These are phyloP conservation scores for Vicia sativa DNA, from an alignment of 306 rosid genomes.

Conservation along the genomic window DNA sequence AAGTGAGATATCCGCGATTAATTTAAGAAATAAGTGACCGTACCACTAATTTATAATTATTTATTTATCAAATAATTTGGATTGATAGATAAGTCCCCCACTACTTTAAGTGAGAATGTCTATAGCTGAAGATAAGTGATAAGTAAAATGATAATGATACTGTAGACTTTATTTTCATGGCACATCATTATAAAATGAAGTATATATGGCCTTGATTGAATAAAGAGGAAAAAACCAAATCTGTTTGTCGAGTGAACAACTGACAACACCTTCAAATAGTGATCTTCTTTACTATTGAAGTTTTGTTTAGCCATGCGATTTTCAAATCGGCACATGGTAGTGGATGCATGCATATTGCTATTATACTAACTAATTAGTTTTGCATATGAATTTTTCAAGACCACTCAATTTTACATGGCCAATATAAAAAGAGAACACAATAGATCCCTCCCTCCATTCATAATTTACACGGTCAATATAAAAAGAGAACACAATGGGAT, in stretches of 20 bases:
- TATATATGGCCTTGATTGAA: background rate
- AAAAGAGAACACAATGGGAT: background rate
- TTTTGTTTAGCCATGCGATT: background rate
- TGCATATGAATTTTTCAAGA: background rate
- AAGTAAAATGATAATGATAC: background rate
- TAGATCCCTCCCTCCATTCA: background rate
- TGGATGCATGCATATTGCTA: background rate
- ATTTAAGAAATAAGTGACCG: background rate
- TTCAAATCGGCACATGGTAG: background rate
- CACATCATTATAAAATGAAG: background rate
- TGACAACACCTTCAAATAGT: conserved; percentile 1
- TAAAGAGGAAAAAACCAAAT: background rate
- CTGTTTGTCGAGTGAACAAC: background rate
- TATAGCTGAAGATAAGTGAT: conserved; percentile 5
- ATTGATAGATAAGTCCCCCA: background rate
- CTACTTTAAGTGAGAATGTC: background rate
- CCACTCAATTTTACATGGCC: background rate
- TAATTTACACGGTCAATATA: background rate
- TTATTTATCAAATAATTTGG: background rate
- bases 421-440: background rate
- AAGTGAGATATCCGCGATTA: no score
- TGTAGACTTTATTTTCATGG: background rate
- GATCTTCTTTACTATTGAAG: background rate
- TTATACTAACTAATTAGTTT: background rate
- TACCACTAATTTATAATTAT: background rate